phyloP scores from a whole-genome alignment of 2,329 filamentous ascomycete species.

The Aschersonia sp. region DNA sequence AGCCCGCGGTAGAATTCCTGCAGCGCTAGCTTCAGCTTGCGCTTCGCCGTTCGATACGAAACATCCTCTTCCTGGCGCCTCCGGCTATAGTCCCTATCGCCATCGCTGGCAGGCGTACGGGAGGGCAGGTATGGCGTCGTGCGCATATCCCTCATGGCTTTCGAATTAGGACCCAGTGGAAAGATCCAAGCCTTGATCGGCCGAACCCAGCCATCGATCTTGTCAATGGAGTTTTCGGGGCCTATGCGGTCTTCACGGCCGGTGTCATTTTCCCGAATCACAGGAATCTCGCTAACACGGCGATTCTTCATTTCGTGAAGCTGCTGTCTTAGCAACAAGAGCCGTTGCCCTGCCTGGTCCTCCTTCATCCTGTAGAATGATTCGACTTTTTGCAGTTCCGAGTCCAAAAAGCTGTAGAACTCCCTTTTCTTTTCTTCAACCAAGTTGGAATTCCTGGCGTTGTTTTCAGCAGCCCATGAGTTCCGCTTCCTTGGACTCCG shows the following conservation, averaged over 20 bases:
- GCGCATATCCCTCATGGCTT: constrained; percentile 40
- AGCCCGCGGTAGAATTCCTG: constrained; percentile 89
- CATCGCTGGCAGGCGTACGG: constrained; percentile 13
- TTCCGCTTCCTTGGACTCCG: constrained; percentile 1
- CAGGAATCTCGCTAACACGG: constrained; percentile 20
- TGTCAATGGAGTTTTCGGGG: constrained; percentile 13
- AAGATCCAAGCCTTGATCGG: constrained; percentile 40
- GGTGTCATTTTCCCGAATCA: constrained; percentile 47
- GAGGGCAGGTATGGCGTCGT: constrained; percentile 28
- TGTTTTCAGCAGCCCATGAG: constrained; percentile 23
- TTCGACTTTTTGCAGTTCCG: constrained; percentile 82
- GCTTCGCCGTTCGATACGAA: constrained; percentile 74
- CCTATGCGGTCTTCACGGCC: constrained; percentile 14
- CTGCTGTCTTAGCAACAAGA: constrained; percentile 62
- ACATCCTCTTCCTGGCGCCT: constrained; percentile 39
- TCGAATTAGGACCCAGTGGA: constrained; percentile 44
- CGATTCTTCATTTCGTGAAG: constrained; percentile 86
- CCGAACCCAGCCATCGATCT: constrained; percentile 27
- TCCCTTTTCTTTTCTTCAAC: constrained; percentile 64
- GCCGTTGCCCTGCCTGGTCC: constrained; percentile 60
- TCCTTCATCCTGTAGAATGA: constrained; percentile 81
- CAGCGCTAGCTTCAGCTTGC: constrained; percentile 78
- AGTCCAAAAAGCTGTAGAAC: constrained; percentile 75
- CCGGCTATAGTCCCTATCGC: constrained; percentile 35
- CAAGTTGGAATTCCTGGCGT: constrained; percentile 36